A percentile compares a stretch with the other conserved stretches of the same genome.
These are phyloP conservation scores for Saccharomycopsis olivae DNA, from an alignment of 805 yeast genomes.

Conservation along the genomic window DNA sequence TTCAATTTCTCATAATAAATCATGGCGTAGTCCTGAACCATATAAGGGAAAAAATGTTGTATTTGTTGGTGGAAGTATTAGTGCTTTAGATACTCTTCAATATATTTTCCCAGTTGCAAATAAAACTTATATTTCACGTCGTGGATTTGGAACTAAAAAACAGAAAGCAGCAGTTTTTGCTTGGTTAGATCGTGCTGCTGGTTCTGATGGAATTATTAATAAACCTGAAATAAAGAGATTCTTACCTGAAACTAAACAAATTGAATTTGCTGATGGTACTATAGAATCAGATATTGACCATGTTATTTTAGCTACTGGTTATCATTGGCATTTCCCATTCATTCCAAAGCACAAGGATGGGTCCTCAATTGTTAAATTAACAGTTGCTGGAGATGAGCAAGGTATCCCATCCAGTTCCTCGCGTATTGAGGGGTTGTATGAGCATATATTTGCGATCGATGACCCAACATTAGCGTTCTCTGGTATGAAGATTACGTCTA, in stretches of 20 bases:
- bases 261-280: constrained; percentile 20
- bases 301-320: constrained; percentile 34
- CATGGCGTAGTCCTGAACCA: constrained; percentile 29
- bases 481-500: constrained; percentile 31
- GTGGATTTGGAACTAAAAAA: constrained; percentile 3
- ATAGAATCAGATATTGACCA: constrained; percentile 27
- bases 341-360: constrained; percentile 17
- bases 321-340: constrained; percentile 33
- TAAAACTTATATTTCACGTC: constrained; percentile 16
- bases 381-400: neutral
- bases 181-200: constrained; percentile 20
- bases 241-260: constrained; percentile 15
- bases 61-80: constrained; percentile 34
- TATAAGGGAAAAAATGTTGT: constrained; percentile 32
- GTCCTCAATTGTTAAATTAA: neutral
- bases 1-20: constrained; percentile 22
- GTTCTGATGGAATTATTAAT: constrained; percentile 16
- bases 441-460: constrained; percentile 34
- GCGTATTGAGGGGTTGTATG: constrained; percentile 32
- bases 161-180: constrained; percentile 9
- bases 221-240: constrained; percentile 14
- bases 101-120: constrained; percentile 23
- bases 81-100: constrained; percentile 35
- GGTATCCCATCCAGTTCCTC: constrained; percentile 5
- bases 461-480: constrained; percentile 38